Percentiles rank a stretch among this genome's conserved stretches.
These are phyloP conservation scores for Phytophthora hybrid DNA, from an alignment of 352 stramenopile species.

Conservation along the genomic window DNA sequence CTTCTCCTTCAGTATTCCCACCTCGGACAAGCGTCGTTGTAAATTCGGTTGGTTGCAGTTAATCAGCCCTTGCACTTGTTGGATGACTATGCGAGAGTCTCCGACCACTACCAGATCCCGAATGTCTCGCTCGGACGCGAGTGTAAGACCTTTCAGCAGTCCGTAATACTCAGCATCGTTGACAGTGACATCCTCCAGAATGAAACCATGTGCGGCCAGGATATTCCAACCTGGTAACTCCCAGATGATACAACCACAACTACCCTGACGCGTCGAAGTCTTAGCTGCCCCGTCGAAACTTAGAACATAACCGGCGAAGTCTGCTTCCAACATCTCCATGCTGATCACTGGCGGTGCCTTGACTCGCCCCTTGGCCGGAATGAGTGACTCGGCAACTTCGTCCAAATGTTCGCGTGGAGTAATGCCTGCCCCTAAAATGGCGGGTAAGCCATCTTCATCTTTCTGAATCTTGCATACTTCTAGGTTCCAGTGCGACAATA, in stretches of 20 bases:
- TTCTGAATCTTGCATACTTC: constrained; percentile 2
- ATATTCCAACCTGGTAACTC: not conserved
- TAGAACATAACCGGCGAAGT: not conserved
- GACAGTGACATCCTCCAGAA: constrained; percentile 6
- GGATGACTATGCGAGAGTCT: not conserved
- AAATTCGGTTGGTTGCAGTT: too few species aligned
- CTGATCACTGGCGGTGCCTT: constrained; percentile 11
- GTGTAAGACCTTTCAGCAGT: not conserved
- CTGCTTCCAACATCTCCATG: not conserved
- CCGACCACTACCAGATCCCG: not conserved
- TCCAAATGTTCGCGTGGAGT: constrained; percentile 5
- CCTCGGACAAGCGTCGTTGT: too few species aligned
- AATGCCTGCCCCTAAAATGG: not conserved
- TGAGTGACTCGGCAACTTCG: not conserved
- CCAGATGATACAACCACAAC: constrained; percentile 6
- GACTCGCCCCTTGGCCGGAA: not conserved
- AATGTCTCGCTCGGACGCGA: not conserved
- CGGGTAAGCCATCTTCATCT: constrained; percentile 4
- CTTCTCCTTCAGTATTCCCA: not conserved
- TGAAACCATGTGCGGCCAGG: not conserved
- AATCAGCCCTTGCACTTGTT: too few species aligned
- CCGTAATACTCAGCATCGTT: constrained; percentile 11
- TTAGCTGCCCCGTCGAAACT: constrained; percentile 13
- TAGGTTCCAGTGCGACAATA: not conserved
- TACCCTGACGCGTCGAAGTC: not conserved